Percentiles rank a stretch among this genome's conserved stretches.
These are phyloP conservation scores for Holtermanniella nyarrowii DNA, from an alignment of 768 basidiomycete species.

Conservation along the genomic window DNA sequence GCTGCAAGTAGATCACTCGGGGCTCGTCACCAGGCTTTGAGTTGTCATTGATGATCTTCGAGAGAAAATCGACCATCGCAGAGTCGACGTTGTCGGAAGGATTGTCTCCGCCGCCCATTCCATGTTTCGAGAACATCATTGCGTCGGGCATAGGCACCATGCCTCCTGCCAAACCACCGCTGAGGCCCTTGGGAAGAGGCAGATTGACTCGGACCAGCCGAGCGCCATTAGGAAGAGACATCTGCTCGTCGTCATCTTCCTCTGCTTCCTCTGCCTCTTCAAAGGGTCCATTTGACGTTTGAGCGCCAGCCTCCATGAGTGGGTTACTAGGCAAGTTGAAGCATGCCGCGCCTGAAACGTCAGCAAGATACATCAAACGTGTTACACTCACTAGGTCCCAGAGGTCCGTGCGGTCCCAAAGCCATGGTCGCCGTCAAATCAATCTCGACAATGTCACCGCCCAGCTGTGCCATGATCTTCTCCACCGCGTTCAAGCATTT, in stretches of 20 bases:
- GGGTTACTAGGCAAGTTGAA: constrained; percentile 3
- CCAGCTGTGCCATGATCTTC: constrained; percentile 61
- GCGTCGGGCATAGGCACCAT: constrained; percentile 11
- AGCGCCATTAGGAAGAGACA: neutral
- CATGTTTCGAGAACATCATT: neutral
- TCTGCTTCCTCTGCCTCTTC: constrained; percentile 14
- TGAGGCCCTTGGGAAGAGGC: constrained; percentile 7
- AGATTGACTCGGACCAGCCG: constrained; percentile 1
- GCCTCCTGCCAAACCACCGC: neutral
- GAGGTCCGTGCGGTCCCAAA: constrained; percentile 75
- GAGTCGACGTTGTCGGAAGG: constrained; percentile 59
- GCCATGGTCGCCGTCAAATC: constrained; percentile 68
- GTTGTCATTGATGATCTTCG: constrained; percentile 20
- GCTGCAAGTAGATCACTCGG: constrained; percentile 72
- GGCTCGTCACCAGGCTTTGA: constrained; percentile 39
- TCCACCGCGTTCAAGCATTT: constrained; percentile 68
- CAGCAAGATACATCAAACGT: constrained; percentile 27
- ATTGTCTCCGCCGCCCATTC: neutral
- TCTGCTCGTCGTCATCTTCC: constrained; percentile 37
- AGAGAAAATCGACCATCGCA: constrained; percentile 34
- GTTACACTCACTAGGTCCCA: constrained; percentile 47
- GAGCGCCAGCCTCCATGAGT: neutral
- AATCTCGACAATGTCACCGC: constrained; percentile 70
- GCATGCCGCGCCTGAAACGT: constrained; percentile 2
- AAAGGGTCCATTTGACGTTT: constrained; percentile 35